Evolutionary conservation across 345 rosid species (phyloP), one percentile per base, ranked within the genome.

Genomic region (Leavenworthia alabamica): DNA sequence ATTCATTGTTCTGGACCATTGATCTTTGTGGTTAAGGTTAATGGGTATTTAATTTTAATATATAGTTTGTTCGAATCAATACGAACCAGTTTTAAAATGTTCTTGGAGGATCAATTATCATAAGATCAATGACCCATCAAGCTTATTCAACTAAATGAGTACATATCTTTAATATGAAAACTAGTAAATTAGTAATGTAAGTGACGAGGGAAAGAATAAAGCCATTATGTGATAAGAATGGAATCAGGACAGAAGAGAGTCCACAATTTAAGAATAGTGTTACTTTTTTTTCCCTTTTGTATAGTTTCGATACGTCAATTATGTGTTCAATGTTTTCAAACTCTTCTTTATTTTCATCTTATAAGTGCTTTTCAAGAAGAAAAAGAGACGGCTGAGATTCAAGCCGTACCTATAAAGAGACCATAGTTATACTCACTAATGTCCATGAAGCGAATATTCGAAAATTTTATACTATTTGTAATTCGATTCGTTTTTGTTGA

Each of bases 371-470:
- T 70, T 70, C 29, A 28, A 20, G 22, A 37, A 47, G 26, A 32
- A 42, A 39, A 20, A 61, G 74, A 62, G 56, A 70, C 48, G 67
- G 58, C 69, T 62, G 24, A 55, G 74, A 70, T 70, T 70, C 64
- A 55, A 62, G 64, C 63, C 74, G 69, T 69, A 62, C 74, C 64
- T 62, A 55, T 55, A 46, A 70, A 62, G 74, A 70, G 62, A 55
- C 74, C 68, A 53, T 53, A 70, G 36, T 47, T 23, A 13, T 5
- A n/a, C n/a, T n/a, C n/a, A n/a, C n/a, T n/a, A n/a, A n/a, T n/a
- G n/a, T n/a, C n/a, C n/a, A n/a, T n/a, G n/a, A n/a, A n/a, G n/a
- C n/a, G n/a, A n/a, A n/a, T n/a, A n/a, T n/a, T n/a, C n/a, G n/a
- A n/a, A n/a, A n/a, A n/a, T n/a, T n/a, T n/a, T n/a, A n/a, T n/a